phyloP scores from a whole-genome alignment of 2,329 filamentous ascomycete genomes.

The Coniella lustricola region DNA sequence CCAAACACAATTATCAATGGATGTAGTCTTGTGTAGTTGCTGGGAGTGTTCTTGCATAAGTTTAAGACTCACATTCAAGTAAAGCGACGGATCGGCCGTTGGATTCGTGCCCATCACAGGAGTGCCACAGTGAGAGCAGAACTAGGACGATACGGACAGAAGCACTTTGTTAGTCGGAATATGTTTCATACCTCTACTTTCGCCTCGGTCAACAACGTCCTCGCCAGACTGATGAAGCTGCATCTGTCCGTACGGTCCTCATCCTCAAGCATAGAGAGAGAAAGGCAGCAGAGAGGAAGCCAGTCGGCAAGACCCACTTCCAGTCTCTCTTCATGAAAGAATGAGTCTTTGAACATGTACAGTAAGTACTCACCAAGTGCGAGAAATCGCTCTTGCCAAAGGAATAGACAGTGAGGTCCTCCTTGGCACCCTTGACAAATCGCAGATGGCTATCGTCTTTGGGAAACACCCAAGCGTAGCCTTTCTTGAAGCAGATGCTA shows the following conservation, averaged over 20 bases:
- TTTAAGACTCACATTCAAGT: slow-evolving; percentile 34
- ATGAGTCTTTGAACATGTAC: too few species aligned
- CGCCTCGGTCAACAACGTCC: too few species aligned
- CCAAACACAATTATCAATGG: too few species aligned
- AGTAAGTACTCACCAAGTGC: slow-evolving; percentile 33
- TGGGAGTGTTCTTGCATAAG: too few species aligned
- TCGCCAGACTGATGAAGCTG: too few species aligned
- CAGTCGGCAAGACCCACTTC: background rate
- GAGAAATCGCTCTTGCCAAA: slow-evolving; percentile 29
- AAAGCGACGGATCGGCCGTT: slow-evolving; percentile 7
- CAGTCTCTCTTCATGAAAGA: background rate
- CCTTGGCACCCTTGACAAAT: slow-evolving; percentile 39
- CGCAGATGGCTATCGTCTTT: slow-evolving; percentile 26
- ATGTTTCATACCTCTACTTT: too few species aligned
- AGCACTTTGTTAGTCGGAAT: background rate
- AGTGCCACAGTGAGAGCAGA: slow-evolving; percentile 45
- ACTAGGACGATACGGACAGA: slow-evolving; percentile 28
- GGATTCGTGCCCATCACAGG: slow-evolving; percentile 29
- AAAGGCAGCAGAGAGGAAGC: too few species aligned
- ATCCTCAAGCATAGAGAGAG: too few species aligned
- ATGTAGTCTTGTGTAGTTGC: too few species aligned
- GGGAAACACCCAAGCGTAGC: slow-evolving; percentile 32
- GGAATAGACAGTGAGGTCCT: slow-evolving; percentile 35
- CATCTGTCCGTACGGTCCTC: too few species aligned
- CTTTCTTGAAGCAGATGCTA: slow-evolving; percentile 53